Conservation (phyloP, 306 rosid genomes). For the Lablab purpureus region DNA sequence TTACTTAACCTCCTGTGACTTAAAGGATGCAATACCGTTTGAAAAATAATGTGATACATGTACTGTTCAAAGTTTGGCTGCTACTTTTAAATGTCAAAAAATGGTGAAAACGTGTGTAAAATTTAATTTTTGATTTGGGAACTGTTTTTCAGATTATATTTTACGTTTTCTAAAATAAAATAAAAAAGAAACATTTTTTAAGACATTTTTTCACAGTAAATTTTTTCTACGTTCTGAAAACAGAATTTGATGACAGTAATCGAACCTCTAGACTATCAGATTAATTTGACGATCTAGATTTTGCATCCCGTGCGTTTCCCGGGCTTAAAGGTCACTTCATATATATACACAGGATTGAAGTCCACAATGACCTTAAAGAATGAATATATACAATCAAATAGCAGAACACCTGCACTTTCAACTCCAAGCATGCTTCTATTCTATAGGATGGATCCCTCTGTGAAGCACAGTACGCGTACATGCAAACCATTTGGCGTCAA, state of each 20-base stretch:
- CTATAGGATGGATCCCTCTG: not conserved
- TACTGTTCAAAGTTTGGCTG: not conserved
- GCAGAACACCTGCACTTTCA: not conserved
- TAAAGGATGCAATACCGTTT: not conserved
- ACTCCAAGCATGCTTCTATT: not conserved
- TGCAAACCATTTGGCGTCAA: slow-evolving; percentile 13
- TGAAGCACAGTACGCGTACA: not conserved
- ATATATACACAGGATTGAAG: not conserved
- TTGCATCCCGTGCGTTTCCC: not conserved
- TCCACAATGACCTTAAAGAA: not conserved
- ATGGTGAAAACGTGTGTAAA: no score
- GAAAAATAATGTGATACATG: not conserved
- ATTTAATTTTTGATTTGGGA: no score
- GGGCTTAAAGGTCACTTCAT: not conserved
- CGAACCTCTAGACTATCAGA: no score
- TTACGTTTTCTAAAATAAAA: no score
- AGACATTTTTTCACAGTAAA: no score
- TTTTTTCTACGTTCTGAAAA: no score
- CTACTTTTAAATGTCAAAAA: not conserved
- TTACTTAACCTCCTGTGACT: not conserved
- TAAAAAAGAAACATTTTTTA: no score
- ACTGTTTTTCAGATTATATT: no score
- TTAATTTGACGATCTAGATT: no score
- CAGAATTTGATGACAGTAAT: no score
- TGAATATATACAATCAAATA: slow-evolving; percentile 24